Evolutionary conservation across 768 basidiomycete species (phyloP), one percentile per base, ranked within the genome.

Genomic region (Steccherinum ochraceum): DNA sequence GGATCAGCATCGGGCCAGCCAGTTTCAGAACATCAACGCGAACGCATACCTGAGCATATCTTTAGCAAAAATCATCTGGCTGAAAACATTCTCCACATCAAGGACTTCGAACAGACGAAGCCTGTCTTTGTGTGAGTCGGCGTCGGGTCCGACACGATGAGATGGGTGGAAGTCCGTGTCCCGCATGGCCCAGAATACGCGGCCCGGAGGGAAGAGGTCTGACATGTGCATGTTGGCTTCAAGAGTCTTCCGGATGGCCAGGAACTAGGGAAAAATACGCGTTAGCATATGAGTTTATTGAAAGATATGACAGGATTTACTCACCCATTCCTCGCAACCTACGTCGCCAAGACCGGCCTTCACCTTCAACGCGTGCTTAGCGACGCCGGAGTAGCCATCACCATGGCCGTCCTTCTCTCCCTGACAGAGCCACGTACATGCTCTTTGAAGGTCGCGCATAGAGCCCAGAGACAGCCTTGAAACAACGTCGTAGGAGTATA

Each of bases 401-500:
- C 65, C 66, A 23, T 69, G 64, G 21, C 66, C 66, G 26, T 65
- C 67, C 19, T 66, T 66, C 52, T 85, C 78, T 2, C 82, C 86
- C 46, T 88, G 81, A 58, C 86, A 89, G n/a, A 93, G 68, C 87
- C 87, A 90, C 56, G 81, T 70, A 2, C 85, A 81, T 1, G 84
- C 86, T 43, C 86, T 81, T 41, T 77, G 79, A 18, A 92, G 73
- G 62, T 93, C 88, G 12, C 83, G 78, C 19, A 91, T 78, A 30
- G 86, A 80, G 7, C 89, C 89, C 2, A 92, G 70, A 1, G 87
- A 89, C 2, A 93, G 71, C 24, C 90, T 76, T 2, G 87, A 80
- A 20, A 93, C 85, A 52, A 89, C 74, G 56, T 93, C 89, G 62
- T 89, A 83, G 7, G 89, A 89, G 66, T 90, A 85, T 0, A 89